Base-by-base conservation (phyloP, 2,329 filamentous ascomycete genomes). In the Cladosporium oxysporum region DNA sequence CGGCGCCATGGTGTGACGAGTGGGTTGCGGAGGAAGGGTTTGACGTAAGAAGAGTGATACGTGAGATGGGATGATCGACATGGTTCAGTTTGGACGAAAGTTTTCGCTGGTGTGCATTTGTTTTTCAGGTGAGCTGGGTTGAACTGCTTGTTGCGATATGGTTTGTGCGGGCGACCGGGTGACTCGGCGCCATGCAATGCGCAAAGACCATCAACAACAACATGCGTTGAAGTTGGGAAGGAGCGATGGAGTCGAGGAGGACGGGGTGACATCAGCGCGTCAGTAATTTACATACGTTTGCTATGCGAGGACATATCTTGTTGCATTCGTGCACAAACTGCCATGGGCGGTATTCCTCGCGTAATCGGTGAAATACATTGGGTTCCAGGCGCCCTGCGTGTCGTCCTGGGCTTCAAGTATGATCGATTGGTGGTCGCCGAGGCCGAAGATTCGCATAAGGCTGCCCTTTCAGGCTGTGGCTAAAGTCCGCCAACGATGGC, bases 201-300 rank as follows among this genome's bases (percentile, higher is more conserved):
- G 41, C 41, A 47, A 47, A 47, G 41, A 23, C 41, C 41, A 47
- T 47, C 41, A 47, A 47, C 41, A 47, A 47, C n/a, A 47, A 47
- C 41, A 47, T 29, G n/a, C 52, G 31, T 55, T 29, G 29, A 55
- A 55, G 18, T 55, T 31, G 31, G 52, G 52, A 55, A 55, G 52
- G 52, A 55, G 52, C 52, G 52, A 55, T 55, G 29, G 52, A 31
- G 29, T 47, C 41, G 8, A 55, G 18, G 50, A 31, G 26, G 52
- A 55, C 10, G 28, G 26, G 52, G 26, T 29, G 52, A 28, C 52
- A 33, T 33, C 23, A 18, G 26, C n/a, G 14, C 26, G 18, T 52
- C 49, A 52, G 49, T 55, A 33, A 12, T 47, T 11, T 23, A 55
- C 52, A 55, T 55, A 55, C 52, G n/a, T 47, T 47, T 21, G 7